Evolutionary conservation across 108 stramenopile species (phyloP), one percentile per base, ranked within the genome.

Genomic region (Stephanodiscus minutulus): DNA sequence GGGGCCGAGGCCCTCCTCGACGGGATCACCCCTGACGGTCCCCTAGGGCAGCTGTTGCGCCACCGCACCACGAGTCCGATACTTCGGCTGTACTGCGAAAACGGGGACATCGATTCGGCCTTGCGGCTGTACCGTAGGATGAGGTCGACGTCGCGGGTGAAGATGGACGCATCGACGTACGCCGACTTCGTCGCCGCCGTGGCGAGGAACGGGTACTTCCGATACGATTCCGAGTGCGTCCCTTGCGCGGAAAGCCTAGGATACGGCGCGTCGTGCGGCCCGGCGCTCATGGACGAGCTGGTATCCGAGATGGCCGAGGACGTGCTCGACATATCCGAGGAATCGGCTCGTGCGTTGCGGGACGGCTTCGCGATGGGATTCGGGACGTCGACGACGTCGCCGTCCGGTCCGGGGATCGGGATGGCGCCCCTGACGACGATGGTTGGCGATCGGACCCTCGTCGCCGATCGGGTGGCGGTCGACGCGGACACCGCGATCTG

Each of bases 1-100:
- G 90, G 83, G 13, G 94, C 94, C 18, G 94, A 95, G 71, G 43
- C 53, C 4, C 65, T 91, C 12, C 76, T 95, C 41, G 85, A 90
- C 15, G 52, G 60, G 21, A 79, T 78, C 41, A 73, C 82, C 20
- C 22, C 59, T 39, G 68, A 81, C 54, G 72, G 68, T n/a, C 22
- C 68, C 28, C 17, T 73, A 10, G 73, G 68, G 22, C 63, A 74
- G 46, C 43, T 73, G 13, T 54, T 73, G 17, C 62, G 82, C 49
- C 72, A 77, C 68, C 56, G 81, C 33, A 82, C 81, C 25, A 82
- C 76, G 18, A 77, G 66, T 37, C 82, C 82, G 5, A 79, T 83
- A 49, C 48, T 83, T 13, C 60, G 74, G 41, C 68, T 79, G 12
- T 79, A 83, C 49, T 83, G 82, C 36, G 78, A 79, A 61, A 70